Base-by-base conservation (phyloP, 2,329 filamentous ascomycete species). In the Colletotrichum sp. region DNA sequence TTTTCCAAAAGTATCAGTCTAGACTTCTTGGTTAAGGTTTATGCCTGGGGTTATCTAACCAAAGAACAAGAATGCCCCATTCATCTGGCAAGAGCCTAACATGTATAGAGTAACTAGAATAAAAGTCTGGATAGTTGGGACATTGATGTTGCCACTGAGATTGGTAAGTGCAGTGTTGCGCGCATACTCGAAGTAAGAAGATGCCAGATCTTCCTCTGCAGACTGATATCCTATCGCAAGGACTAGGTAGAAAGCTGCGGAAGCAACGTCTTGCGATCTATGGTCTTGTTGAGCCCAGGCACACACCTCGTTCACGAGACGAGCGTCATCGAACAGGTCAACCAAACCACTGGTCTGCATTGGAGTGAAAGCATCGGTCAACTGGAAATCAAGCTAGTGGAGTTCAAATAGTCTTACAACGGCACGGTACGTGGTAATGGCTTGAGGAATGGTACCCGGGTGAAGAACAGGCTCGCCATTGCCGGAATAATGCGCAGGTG, bases 61-160 rank as follows among this genome's bases (percentile, higher is more conserved):
- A 22, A 90, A 90, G 79, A 90, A 88, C 4, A 91, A 79, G 64
- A 90, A 91, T 0, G 88, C 88, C 2, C 88, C 88, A 72, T 90
- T 91, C 79, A 90, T 89, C 79, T 90, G 89, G 68, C 88, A 90
- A 5, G 89, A 86, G 32, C 87, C 87, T 5, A 90, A 87, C 87
- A 90, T 90, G 81, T 90, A 90, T 9, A 90, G 77, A 1, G 88
- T 89, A 44, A 90, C 83, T 16, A 91, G 84, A 0, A 87, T 82
- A 52, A 90, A 90, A 0, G 85, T 86, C 76, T 90, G 88, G 0
- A 90, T 87, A 0, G 87, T 90, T 9, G 84, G 85, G 6, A 89
- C 85, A 55, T 88, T 86, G 28, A 90, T 80, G 72, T 88, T 87
- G 8, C 86, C 86, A 27, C 84, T 85, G 11, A 90, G 83, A 12